These are phyloP conservation scores for Pleurotus tuber-regium DNA, from an alignment of 768 basidiomycete genomes.

Conservation along the genomic window DNA sequence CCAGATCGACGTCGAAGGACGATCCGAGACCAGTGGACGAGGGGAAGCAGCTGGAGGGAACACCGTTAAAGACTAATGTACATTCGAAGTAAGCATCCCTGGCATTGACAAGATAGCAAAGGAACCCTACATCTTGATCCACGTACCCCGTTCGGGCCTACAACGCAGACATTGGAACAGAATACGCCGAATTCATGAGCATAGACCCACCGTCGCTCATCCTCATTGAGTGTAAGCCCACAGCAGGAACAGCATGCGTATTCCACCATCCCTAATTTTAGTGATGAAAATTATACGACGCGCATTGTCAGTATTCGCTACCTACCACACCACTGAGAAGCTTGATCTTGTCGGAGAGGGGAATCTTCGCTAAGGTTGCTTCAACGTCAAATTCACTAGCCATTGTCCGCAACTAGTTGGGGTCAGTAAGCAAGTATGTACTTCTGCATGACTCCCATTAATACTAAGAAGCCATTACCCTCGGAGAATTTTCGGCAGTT, in stretches of 20 bases:
- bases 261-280: slow-evolving; percentile 44
- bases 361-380: slow-evolving; percentile 32
- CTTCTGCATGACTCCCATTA: background rate
- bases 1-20: slow-evolving; percentile 53
- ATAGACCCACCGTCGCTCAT: slow-evolving; percentile 41
- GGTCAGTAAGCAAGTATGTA: background rate
- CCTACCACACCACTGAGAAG: slow-evolving; percentile 40
- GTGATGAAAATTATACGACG: background rate
- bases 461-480: background rate
- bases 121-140: slow-evolving; percentile 38
- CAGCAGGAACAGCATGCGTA: slow-evolving; percentile 38
- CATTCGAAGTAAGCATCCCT: background rate
- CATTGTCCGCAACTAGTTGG: slow-evolving; percentile 16
- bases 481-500: background rate
- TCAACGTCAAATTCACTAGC: slow-evolving; percentile 33
- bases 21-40: slow-evolving; percentile 55
- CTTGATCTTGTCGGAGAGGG: slow-evolving; percentile 40
- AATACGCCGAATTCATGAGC: background rate
- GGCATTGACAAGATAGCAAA: background rate
- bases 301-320: background rate
- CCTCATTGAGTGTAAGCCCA: slow-evolving; percentile 38
- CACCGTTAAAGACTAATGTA: slow-evolving; percentile 56
- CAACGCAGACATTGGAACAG: background rate
- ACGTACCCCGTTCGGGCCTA: slow-evolving; percentile 49
- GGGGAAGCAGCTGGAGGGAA: slow-evolving; percentile 56